Evolutionary conservation across 208 protist species (phyloP).

Genomic region (Phytomonas sp.): DNA sequence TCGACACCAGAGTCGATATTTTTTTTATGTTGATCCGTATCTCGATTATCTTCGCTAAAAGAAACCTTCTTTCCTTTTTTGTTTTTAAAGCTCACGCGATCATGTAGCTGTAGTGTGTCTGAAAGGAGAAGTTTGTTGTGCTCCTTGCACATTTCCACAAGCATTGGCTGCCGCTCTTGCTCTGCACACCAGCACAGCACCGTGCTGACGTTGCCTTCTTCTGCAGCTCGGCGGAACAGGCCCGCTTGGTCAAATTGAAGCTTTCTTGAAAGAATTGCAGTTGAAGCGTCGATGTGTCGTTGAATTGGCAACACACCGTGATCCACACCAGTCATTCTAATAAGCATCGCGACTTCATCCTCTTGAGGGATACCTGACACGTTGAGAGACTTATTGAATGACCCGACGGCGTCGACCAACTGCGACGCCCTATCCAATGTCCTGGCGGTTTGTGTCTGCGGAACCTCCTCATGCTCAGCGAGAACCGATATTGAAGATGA

Average conservation of each 20-base stretch:
- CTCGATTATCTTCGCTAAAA: slow-evolving; percentile 16
- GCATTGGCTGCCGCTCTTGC: slow-evolving; percentile 51
- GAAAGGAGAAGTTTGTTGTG: slow-evolving; percentile 34
- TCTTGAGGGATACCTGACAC: neutral
- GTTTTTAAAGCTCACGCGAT: neutral
- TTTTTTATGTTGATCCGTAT: neutral
- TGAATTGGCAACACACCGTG: neutral
- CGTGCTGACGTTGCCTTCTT: slow-evolving; percentile 33
- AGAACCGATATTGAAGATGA: neutral
- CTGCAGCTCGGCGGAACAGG: slow-evolving; percentile 39
- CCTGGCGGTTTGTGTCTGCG: neutral
- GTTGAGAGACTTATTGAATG: neutral
- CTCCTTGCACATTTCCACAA: slow-evolving; percentile 48
- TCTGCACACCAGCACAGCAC: slow-evolving; percentile 66
- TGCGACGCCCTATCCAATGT: neutral
- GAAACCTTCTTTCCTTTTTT: slow-evolving; percentile 12
- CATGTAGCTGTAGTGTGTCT: neutral
- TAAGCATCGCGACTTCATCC: neutral
- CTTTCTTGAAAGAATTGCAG: slow-evolving; percentile 61
- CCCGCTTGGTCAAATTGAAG: slow-evolving; percentile 37
- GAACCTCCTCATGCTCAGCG: neutral
- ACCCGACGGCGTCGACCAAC: neutral
- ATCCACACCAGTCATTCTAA: neutral
- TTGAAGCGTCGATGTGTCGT: slow-evolving; percentile 38
- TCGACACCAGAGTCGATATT: neutral